Base-by-base conservation (phyloP, 2,329 filamentous ascomycete species). In the Coniochaeta hoffmannii region DNA sequence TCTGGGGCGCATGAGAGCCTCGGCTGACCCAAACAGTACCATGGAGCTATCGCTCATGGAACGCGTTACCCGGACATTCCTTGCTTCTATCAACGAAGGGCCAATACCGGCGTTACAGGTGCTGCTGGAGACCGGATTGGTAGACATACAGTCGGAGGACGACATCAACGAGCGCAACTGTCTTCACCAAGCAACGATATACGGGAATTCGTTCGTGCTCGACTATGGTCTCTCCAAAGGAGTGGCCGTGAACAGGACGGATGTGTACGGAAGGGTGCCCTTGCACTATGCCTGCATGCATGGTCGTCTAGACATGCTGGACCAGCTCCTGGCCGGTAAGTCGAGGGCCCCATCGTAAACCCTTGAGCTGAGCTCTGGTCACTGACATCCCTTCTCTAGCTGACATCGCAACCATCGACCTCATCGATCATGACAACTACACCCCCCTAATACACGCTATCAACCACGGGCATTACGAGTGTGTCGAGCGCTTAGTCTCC, bases 101-200 rank as follows among this genome's bases (percentile, higher is more conserved):
- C 87, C 91, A 0, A 81, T 87, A 60, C 82, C 88, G 28, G 86
- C 92, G 9, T 76, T 97, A 19, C 81, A 84, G 57, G 76, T 90
- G 6, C 80, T 99, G 26, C 76, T 97, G 26, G 85, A 89, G 51
- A 96, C 92, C 2, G 83, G 84, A 0, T 74, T 94, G 24, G 89
- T 99, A 32, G 88, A 97, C 68, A 80, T 97, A n/a, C 86, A 90
- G 65, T 94, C 91, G 0, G 90, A 96, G 64, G 94, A 99, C 68
- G 92, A 97, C 65, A 97, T 99, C 69, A 99, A 97, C 65, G 93
- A 97, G 73, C 83, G 94, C 38, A 99, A 97, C 65, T 96, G 92
- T 66, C 78, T 99, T 50, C 94, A 99, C 64, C 94, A 97, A 72
- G 90, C 94, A n/a, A 88, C 92, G 1, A 97, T 97, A 53, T 96